Percentiles rank a stretch among this genome's conserved stretches.
These are phyloP conservation scores for Phylloporus sp. DNA, from an alignment of 768 basidiomycete genomes.

Conservation along the genomic window DNA sequence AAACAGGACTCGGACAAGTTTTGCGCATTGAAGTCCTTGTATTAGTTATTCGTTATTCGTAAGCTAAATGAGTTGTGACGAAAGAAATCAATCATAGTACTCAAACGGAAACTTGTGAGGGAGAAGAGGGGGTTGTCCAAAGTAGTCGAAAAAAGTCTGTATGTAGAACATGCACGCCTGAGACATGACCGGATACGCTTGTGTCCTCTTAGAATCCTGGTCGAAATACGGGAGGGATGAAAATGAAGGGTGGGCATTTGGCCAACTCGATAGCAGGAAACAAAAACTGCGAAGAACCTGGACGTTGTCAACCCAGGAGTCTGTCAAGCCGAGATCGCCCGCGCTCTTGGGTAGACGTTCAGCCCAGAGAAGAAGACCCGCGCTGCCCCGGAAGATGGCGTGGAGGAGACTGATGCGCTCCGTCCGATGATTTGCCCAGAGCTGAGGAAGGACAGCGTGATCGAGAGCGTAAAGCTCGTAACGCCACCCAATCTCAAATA, in stretches of 20 bases:
- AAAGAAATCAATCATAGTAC: no score
- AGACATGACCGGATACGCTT: background rate
- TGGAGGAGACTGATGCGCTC: background rate
- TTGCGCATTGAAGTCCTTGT: no score
- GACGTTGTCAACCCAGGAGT: background rate
- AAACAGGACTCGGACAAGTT: no score
- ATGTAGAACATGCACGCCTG: background rate
- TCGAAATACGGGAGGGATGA: background rate
- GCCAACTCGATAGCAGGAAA: background rate
- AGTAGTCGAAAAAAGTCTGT: no score
- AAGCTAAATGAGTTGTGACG: no score
- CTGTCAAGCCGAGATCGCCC: background rate
- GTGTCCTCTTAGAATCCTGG: background rate
- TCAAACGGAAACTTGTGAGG: no score
- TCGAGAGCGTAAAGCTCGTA: slow-evolving; percentile 21
- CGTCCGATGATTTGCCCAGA: slow-evolving; percentile 2
- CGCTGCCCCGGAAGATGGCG: background rate
- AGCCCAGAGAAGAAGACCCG: background rate
- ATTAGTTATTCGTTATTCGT: no score
- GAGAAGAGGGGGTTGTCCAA: no score
- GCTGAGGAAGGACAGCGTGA: background rate
- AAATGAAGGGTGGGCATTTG: background rate
- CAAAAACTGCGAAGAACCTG: background rate
- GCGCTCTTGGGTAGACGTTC: background rate
- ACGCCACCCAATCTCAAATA: slow-evolving; percentile 16